Evolutionary conservation across 371 early-diverging fungal species (phyloP), one percentile per base, ranked within the genome.

Genomic region (Apophysomyces variabilis): DNA sequence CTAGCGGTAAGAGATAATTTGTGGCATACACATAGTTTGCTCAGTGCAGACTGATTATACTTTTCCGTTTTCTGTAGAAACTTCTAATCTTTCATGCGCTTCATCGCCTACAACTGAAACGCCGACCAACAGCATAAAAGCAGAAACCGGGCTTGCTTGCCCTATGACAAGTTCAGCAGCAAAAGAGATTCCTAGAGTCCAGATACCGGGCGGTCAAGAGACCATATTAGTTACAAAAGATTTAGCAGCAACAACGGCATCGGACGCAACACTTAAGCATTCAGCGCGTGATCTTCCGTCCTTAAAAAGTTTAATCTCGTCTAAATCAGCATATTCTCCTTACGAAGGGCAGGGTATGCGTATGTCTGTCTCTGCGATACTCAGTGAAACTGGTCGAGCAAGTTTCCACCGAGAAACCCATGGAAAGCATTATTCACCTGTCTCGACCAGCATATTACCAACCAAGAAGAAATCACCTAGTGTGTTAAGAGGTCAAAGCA

Each of bases 361-460:
- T 54, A 68, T 68, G 68, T 63, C 68, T 6, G 64, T 68, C 38
- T 68, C 68, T 4, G 65, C 65, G 18, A 64, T 64, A 26, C 43
- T 68, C 9, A 56, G 47, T 11, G 68, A 60, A 13, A 61, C 37
- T 44, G 62, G 60, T 5, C 56, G 62, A 18, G 67, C 43, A 7
- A 8, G n/a, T 35, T 43, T 44, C 21, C 21, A 50, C 21, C 50
- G 50, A 6, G 50, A 50, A 18, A 50, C n/a, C 1, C 21, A n/a
- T 4, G 50, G 50, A 1, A 21, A 26, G 4, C 50, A n/a, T 7
- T 50, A 50, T 50, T 50, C 38, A 7, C 38, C 43, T 5, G 46
- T 39, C 37, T 37, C 60, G 39, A 26, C 9, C 6, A 59, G 9
- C 26, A 37, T 54, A 21, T 44, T 57, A n/a, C n/a, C 50, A 3